Percentiles rank a stretch among this genome's conserved stretches.
phyloP scores from a whole-genome alignment of 2,329 filamentous ascomycete genomes.

The Alternaria ethzedia region DNA sequence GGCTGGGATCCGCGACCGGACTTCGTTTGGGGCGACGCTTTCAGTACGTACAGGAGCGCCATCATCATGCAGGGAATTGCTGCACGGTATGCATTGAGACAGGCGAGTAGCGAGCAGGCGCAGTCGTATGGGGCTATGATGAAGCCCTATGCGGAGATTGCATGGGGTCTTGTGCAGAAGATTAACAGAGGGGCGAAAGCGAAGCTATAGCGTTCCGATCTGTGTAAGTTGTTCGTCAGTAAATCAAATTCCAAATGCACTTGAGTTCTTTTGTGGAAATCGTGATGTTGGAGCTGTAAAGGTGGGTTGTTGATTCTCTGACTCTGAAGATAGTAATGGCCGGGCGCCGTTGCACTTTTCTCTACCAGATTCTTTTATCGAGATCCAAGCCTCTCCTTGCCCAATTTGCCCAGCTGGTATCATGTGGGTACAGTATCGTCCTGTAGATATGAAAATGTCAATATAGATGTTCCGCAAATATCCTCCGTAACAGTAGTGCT shows the following conservation, averaged over 20 bases:
- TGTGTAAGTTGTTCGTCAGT: background rate
- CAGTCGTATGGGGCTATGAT: slow-evolving; percentile 73
- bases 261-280: background rate
- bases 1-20: slow-evolving; percentile 73
- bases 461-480: slow-evolving; percentile 17
- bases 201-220: slow-evolving; percentile 36
- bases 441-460: slow-evolving; percentile 31
- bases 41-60: slow-evolving; percentile 64
- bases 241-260: background rate
- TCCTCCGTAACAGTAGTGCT: slow-evolving; percentile 9
- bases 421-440: slow-evolving; percentile 24
- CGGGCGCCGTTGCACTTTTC: slow-evolving; percentile 12
- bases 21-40: slow-evolving; percentile 69
- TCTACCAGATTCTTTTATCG: slow-evolving; percentile 14
- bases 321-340: slow-evolving; percentile 8
- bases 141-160: slow-evolving; percentile 75
- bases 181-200: slow-evolving; percentile 51
- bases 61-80: slow-evolving; percentile 89
- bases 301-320: slow-evolving; percentile 1
- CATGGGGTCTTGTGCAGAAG: slow-evolving; percentile 74
- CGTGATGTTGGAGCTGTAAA: background rate
- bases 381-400: slow-evolving; percentile 8
- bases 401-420: slow-evolving; percentile 30
- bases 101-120: slow-evolving; percentile 88
- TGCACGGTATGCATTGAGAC: slow-evolving; percentile 79